Evolutionary conservation across 805 yeast species (phyloP), one percentile per base, ranked within the genome.

Genomic region (Pichia exigua): DNA sequence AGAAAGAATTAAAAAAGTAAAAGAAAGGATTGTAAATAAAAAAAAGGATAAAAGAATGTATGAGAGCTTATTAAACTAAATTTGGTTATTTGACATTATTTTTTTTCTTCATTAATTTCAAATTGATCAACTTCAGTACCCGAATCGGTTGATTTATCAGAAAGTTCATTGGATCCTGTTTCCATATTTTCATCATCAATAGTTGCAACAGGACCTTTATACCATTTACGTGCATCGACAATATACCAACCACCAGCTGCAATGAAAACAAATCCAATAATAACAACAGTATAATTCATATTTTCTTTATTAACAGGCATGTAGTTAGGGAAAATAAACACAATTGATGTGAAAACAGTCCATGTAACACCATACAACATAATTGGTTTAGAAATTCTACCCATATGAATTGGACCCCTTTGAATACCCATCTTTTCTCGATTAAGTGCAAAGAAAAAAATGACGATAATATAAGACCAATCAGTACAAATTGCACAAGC

Each of bases 241-340:
- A 63, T 52, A 59, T 69, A 80, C 77, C 80, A 80, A 12, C 66
- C 63, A 49, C 72, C 68, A 44, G 72, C 65, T 30, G 57, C 61
- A 45, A 71, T 57, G 48, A 69, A 50, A 63, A 67, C 65, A 65
- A 65, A 53, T 58, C 68, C 82, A 68, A 78, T 45, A 48, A 79
- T 74, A 17, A 74, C 81, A 55, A 70, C 68, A 8, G 82, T 77
- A 62, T 79, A 79, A 63, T 79, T 79, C 83, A 79, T 78, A 47
- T 75, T 61, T 38, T 70, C 70, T 53, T 65, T 62, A 26, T 58
- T 59, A 32, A 76, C 81, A 17, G 70, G 68, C 67, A 67, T 73
- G 52, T 65, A 65, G 57, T 75, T 75, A 49, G 83, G 83, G 72
- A 79, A 76, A 69, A 77, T 67, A 51, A 71, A 70, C 62, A 77